A percentile compares a stretch with the other conserved stretches of the same genome.
phyloP scores from a whole-genome alignment of 2,329 filamentous ascomycete genomes.

The Apiospora saccharicola region DNA sequence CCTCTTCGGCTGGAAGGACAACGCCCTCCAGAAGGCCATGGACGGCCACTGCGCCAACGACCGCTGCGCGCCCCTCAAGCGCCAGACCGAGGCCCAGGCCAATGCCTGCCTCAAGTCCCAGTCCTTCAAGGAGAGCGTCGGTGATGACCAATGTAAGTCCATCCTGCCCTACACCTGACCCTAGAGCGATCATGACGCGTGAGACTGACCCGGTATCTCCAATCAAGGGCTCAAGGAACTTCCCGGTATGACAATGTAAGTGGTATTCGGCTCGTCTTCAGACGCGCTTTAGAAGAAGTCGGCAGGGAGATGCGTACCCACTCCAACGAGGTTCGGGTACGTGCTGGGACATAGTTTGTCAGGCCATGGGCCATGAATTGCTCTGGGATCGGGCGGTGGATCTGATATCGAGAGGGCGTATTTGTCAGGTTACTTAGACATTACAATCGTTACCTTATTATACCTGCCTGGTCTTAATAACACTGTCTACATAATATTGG shows the following conservation, averaged over 20 bases:
- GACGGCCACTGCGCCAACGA: constrained; percentile 45
- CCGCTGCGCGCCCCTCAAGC: constrained; percentile 40
- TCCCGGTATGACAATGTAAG: constrained; percentile 1
- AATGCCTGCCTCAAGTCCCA: constrained; percentile 40
- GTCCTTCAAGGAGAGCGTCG: constrained; percentile 36
- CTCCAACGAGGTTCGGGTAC: background rate
- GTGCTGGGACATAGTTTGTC: background rate
- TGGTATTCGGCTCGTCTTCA: background rate
- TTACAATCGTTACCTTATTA: constrained; percentile 9
- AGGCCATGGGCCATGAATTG: background rate
- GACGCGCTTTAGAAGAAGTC: background rate
- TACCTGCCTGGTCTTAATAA: background rate
- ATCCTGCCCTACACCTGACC: background rate
- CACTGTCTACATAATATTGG: background rate
- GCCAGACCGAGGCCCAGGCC: constrained; percentile 41
- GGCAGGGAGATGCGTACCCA: background rate
- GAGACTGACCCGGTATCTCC: background rate
- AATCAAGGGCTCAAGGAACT: constrained; percentile 5
- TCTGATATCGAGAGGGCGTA: background rate
- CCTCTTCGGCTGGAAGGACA: constrained; percentile 48
- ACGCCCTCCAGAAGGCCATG: constrained; percentile 46
- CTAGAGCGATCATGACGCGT: background rate
- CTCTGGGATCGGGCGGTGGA: background rate
- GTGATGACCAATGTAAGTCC: constrained; percentile 29
- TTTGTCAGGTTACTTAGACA: background rate